Evolutionary conservation across 495 filamentous ascomycete genomes (phyloP).

Genomic region (Daldinia concentrica): DNA sequence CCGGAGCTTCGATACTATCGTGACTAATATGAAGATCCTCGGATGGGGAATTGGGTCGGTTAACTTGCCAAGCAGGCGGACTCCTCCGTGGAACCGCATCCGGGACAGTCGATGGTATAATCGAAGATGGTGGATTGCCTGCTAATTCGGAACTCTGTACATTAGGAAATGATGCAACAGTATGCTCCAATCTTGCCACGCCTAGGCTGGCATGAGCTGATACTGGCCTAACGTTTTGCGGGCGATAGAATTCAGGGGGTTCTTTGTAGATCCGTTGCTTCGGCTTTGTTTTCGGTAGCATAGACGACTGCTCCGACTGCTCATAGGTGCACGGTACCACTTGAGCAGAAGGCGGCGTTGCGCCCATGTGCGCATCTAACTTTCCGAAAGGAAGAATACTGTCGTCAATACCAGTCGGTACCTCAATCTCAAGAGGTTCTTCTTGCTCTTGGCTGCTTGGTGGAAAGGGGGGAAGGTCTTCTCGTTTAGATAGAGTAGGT

Average conservation of each 20-base stretch:
- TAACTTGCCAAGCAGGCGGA: background rate
- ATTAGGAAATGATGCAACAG: background rate
- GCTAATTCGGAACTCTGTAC: conserved; percentile 25
- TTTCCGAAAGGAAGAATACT: conserved; percentile 37
- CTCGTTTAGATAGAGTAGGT: background rate
- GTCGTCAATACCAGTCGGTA: conserved; percentile 60
- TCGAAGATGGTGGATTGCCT: conserved; percentile 27
- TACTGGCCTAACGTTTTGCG: conserved; percentile 1
- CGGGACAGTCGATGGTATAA: conserved; percentile 44
- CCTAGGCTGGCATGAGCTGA: conserved; percentile 12
- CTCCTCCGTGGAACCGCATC: background rate
- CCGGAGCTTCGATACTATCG: background rate
- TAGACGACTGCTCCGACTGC: conserved; percentile 20
- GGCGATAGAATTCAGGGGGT: conserved; percentile 29
- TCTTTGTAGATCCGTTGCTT: conserved; percentile 28
- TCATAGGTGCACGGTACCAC: conserved; percentile 51
- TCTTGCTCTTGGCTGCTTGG: conserved; percentile 54
- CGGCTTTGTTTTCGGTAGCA: background rate
- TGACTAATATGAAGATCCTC: background rate
- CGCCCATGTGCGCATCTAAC: conserved; percentile 19
- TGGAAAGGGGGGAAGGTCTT: conserved; percentile 32
- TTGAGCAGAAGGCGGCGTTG: conserved; percentile 56
- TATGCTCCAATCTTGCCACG: background rate
- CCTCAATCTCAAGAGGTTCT: conserved; percentile 63
- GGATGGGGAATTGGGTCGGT: background rate